Evolutionary conservation across 202 grass and related monocot species (phyloP), one percentile per base, ranked within the genome.

Genomic region (Zoysia matrella): DNA sequence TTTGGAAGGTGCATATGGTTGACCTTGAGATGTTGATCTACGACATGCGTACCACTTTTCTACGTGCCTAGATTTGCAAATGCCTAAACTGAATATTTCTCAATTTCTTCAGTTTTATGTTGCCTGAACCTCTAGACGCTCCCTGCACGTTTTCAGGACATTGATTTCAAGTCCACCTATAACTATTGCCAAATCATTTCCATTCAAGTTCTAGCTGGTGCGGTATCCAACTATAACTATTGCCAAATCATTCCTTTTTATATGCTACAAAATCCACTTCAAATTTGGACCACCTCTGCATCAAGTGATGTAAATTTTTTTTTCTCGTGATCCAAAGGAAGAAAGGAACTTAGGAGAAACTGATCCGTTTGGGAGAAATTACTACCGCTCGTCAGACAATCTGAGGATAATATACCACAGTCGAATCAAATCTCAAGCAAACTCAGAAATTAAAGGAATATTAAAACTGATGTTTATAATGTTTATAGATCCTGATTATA

Each of bases 21-120:
- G 87, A 85, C 87, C 50, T 54, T 60, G 44, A 53, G 74, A 58
- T 48, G 47, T 71, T 76, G 6, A 2, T n/a, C 18, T 15, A 1
- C 71, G 47, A 85, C 87, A 81, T 89, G 71, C 30, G 9, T 6
- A 18, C 71, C 86, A 88, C 74, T 71, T 6, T 46, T 55, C 4
- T 67, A 11, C 48, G 4, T 66, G 50, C 64, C 15, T 14, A 68
- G 82, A 77, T 47, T 50, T 48, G 46, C 11, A 52, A 75, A 66
- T 41, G 61, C 40, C n/a, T 78, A 6, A 55, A 54, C 49, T 78
- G 39, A 63, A 63, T 8, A 61, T 61, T 61, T 61, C 58, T 61
- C 22, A 16, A 45, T 66, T 41, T 42, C 6, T 30, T 45, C 52
- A 11, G 14, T 71, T 7, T 5, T 53, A 8, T 67, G 6, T 13